Evolutionary conservation across 768 basidiomycete genomes (phyloP).

Genomic region (Suillus decipiens): DNA sequence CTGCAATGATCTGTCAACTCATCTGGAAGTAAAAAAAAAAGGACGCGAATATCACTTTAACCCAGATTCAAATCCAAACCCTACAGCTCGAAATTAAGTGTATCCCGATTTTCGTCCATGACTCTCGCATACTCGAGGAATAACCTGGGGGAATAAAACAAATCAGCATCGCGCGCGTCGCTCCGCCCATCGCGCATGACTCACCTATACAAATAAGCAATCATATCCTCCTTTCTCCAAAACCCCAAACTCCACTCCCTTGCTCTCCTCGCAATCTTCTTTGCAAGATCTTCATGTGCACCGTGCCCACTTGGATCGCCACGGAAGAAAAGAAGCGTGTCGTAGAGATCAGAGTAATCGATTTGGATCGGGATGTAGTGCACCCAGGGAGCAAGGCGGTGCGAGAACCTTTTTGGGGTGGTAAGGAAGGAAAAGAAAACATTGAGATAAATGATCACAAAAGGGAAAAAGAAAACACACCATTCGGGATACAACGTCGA

Average conservation of each 20-base stretch:
- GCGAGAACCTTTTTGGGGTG: constrained; percentile 41
- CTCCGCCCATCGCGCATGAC: constrained; percentile 7
- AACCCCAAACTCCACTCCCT: constrained; percentile 51
- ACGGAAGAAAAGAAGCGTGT: constrained; percentile 67
- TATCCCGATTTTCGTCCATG: constrained; percentile 45
- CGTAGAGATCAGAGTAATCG: constrained; percentile 65
- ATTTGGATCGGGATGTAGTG: constrained; percentile 67
- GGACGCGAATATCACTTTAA: background rate
- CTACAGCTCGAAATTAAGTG: constrained; percentile 26
- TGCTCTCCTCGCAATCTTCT: constrained; percentile 52
- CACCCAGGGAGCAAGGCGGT: constrained; percentile 60
- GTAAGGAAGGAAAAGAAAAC: background rate
- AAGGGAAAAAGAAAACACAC: constrained; percentile 28
- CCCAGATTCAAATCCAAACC: background rate
- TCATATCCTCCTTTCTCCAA: constrained; percentile 60
- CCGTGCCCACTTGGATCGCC: constrained; percentile 59
- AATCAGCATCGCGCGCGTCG: background rate
- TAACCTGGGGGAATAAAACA: constrained; percentile 31
- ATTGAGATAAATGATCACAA: background rate
- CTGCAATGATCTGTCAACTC: no score
- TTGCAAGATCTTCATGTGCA: constrained; percentile 58
- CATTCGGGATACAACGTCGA: constrained; percentile 70
- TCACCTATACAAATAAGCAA: constrained; percentile 56
- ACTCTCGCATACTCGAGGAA: constrained; percentile 52
- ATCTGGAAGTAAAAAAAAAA: background rate